A percentile compares a stretch with the other conserved stretches of the same genome.
phyloP scores from a whole-genome alignment of 139 green algal species.

The Chlorella sp. region DNA sequence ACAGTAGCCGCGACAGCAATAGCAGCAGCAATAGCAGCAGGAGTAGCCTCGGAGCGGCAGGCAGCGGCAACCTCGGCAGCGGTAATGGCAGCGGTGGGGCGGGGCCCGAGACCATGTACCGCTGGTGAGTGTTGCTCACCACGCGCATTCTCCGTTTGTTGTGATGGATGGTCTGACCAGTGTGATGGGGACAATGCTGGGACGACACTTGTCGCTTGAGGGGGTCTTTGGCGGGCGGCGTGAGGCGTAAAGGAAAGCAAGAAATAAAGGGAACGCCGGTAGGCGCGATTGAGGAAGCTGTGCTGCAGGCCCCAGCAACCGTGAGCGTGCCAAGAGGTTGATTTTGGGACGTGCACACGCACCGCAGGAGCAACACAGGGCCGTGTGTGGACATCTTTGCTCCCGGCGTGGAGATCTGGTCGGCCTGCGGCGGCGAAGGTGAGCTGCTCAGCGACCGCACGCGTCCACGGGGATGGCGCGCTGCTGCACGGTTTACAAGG shows the following conservation, averaged over 20 bases:
- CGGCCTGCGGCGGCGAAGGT: conserved; percentile 43
- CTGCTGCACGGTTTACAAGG: too few relatives aligned
- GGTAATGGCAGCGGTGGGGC: too few relatives aligned
- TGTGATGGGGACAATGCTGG: too few relatives aligned
- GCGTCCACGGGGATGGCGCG: not conserved
- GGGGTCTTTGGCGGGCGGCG: not conserved
- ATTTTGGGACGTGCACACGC: not conserved
- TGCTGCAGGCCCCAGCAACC: not conserved
- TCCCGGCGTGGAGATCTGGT: conserved; percentile 62
- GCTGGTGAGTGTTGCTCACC: too few relatives aligned
- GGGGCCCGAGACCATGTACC: too few relatives aligned
- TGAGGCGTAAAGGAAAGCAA: too few relatives aligned
- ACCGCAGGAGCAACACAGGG: conserved; percentile 40
- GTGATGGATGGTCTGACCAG: too few relatives aligned
- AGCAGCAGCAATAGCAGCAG: too few relatives aligned
- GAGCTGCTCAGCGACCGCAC: not conserved
- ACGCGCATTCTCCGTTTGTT: too few relatives aligned
- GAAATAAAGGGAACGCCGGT: not conserved
- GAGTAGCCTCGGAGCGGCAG: too few relatives aligned
- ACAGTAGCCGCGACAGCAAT: too few relatives aligned
- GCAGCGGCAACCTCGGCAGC: too few relatives aligned
- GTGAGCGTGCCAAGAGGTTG: not conserved
- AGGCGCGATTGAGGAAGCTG: not conserved
- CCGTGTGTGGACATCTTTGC: conserved; percentile 57
- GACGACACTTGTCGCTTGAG: not conserved